These are phyloP conservation scores for Tricharina praecox DNA, from an alignment of 495 filamentous ascomycete genomes.

Conservation along the genomic window DNA sequence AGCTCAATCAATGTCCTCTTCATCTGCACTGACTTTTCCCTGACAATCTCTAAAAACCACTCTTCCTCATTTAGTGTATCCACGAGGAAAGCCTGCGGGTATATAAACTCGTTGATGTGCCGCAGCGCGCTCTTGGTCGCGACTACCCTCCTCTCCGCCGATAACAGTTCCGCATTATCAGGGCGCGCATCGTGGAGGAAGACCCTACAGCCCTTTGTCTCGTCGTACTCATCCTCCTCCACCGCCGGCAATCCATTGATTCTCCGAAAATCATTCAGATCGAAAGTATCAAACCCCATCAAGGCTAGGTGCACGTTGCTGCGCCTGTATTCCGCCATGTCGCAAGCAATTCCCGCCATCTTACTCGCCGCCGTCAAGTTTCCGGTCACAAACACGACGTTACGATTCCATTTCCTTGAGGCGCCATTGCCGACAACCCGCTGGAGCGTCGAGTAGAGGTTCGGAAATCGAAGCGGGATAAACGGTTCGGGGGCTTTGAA, in stretches of 20 bases:
- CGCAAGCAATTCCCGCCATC: constrained; percentile 39
- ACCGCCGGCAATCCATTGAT: constrained; percentile 32
- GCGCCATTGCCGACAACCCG: constrained; percentile 8
- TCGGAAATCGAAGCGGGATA: constrained; percentile 16
- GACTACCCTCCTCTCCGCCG: constrained; percentile 32
- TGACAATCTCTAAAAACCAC: constrained; percentile 36
- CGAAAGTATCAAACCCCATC: constrained; percentile 37
- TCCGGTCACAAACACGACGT: constrained; percentile 38
- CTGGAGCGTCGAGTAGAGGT: constrained; percentile 14
- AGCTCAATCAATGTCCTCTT: constrained; percentile 38
- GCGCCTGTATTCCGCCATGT: constrained; percentile 33
- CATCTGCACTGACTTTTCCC: constrained; percentile 29
- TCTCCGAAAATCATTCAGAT: constrained; percentile 35
- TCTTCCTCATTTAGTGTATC: constrained; percentile 32
- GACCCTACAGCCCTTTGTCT: constrained; percentile 34
- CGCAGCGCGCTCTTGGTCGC: constrained; percentile 31
- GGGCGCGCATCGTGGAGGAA: constrained; percentile 40
- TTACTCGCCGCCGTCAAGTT: constrained; percentile 37
- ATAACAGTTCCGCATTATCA: constrained; percentile 33
- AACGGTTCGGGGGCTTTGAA: constrained; percentile 3
- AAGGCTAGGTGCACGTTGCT: constrained; percentile 39
- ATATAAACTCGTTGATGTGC: constrained; percentile 34
- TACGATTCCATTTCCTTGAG: constrained; percentile 24
- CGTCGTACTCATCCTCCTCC: constrained; percentile 24
- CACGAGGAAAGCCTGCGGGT: constrained; percentile 36